These are phyloP conservation scores for Suhomyces xylopsoci DNA, from an alignment of 805 yeast species.

Conservation along the genomic window DNA sequence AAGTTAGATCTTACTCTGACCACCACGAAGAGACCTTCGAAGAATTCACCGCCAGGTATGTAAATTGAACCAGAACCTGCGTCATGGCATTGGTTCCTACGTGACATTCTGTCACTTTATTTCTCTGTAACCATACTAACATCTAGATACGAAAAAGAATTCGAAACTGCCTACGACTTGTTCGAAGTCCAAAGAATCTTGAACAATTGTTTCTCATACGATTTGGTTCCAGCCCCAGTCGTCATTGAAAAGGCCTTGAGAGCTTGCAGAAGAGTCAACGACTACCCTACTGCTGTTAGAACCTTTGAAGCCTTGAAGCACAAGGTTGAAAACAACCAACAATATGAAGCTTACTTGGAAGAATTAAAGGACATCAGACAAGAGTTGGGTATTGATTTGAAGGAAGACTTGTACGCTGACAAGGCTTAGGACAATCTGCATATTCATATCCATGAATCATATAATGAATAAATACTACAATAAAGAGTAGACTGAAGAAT, in stretches of 20 bases:
- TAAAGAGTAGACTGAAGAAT: not conserved
- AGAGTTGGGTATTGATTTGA: conserved; percentile 89
- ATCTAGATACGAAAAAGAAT: conserved; percentile 84
- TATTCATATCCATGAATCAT: not conserved
- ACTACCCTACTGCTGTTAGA: conserved; percentile 97
- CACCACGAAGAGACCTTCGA: conserved; percentile 92
- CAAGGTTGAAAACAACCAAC: conserved; percentile 92
- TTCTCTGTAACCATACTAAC: conserved; percentile 23
- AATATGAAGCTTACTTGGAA: conserved; percentile 92
- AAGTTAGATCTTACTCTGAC: conserved; percentile 68
- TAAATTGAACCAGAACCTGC: not conserved
- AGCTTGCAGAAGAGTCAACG: conserved; percentile 99
- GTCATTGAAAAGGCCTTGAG: conserved; percentile 93
- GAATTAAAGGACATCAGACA: conserved; percentile 89
- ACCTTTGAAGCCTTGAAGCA: conserved; percentile 95
- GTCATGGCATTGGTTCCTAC: not conserved
- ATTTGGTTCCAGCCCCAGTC: conserved; percentile 96
- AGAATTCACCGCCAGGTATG: conserved; percentile 80
- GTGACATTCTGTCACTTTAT: not conserved
- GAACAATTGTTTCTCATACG: conserved; percentile 97
- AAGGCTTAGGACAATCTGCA: conserved; percentile 18
- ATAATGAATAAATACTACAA: not conserved
- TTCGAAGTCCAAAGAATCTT: conserved; percentile 73
- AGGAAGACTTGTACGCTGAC: conserved; percentile 72
- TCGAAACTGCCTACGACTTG: conserved; percentile 73